Evolutionary conservation across 352 stramenopile genomes (phyloP).

Genomic region (Phytophthora lateralis): DNA sequence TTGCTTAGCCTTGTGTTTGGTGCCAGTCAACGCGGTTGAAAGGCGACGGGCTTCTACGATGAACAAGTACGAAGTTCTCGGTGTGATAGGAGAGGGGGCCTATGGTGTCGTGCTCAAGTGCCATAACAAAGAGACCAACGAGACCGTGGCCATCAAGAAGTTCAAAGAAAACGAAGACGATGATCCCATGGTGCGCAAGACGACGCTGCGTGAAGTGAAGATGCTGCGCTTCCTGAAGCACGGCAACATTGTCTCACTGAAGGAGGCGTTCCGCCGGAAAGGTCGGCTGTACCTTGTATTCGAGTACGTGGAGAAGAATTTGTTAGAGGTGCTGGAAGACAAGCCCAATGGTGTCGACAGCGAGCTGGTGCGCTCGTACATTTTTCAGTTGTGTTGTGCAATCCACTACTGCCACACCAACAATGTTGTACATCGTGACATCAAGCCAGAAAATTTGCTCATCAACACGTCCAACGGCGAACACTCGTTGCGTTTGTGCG

Average conservation of each 20-base stretch:
- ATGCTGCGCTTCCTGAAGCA: conserved; percentile 98
- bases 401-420: conserved; percentile 97
- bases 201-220: conserved; percentile 95
- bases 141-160: conserved; percentile 99
- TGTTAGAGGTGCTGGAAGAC: conserved; percentile 95
- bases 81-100: conserved; percentile 92
- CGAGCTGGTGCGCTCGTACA: conserved; percentile 97
- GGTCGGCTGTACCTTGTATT: conserved; percentile 97
- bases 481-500: conserved; percentile 97
- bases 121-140: conserved; percentile 94
- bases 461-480: conserved; percentile 94
- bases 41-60: conserved; percentile 43
- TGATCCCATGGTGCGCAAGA: conserved; percentile 93
- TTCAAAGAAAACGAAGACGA: conserved; percentile 94
- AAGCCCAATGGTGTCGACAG: conserved; percentile 86
- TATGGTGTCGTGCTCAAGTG: conserved; percentile 95
- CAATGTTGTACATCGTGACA: conserved; percentile 98
- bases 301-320: conserved; percentile 98
- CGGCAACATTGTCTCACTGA: conserved; percentile 97
- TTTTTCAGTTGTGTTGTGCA: conserved; percentile 97
- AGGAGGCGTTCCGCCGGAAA: conserved; percentile 98
- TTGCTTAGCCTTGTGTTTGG: conserved; percentile 27
- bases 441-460: conserved; percentile 99
- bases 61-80: conserved; percentile 96
- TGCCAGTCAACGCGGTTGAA: conserved; percentile 22